Evolutionary conservation across 257 asterid species (phyloP).

Genomic region (Fraxinus quadrangulata): DNA sequence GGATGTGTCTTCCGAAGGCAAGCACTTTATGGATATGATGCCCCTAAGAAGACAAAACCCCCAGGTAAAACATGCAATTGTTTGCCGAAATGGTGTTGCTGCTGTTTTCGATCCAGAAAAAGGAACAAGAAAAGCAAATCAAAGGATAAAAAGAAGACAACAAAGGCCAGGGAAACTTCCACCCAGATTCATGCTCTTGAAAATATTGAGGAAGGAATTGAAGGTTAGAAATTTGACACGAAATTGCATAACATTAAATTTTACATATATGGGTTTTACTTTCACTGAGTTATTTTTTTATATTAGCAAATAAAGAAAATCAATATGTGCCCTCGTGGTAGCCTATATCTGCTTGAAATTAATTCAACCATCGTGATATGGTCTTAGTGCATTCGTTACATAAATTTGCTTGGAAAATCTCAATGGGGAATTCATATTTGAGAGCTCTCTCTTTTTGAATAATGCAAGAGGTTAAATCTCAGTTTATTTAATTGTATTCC

Average conservation of each 20-base stretch:
- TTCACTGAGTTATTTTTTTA: not conserved
- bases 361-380: not conserved
- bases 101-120: conserved; percentile 59
- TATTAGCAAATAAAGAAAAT: not conserved
- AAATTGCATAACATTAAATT: not conserved
- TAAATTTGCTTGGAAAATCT: not conserved
- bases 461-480: not conserved
- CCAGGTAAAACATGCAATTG: conserved; percentile 96
- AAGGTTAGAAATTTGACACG: conserved; percentile 52
- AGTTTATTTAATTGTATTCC: not conserved
- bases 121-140: conserved; percentile 61
- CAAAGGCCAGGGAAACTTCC: conserved; percentile 65
- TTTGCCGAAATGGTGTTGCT: conserved; percentile 82
- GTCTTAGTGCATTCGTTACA: not conserved
- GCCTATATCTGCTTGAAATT: not conserved
- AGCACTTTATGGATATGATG: conserved; percentile 90
- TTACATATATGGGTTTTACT: not conserved
- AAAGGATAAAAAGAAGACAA: conserved; percentile 65
- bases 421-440: not conserved
- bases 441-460: not conserved
- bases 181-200: conserved; percentile 97
- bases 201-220: conserved; percentile 91
- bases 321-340: not conserved
- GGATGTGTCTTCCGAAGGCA: conserved; percentile 97
- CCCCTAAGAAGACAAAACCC: conserved; percentile 85